These are phyloP conservation scores for Apiospora hydei DNA, from an alignment of 2,329 filamentous ascomycete genomes.

Conservation along the genomic window DNA sequence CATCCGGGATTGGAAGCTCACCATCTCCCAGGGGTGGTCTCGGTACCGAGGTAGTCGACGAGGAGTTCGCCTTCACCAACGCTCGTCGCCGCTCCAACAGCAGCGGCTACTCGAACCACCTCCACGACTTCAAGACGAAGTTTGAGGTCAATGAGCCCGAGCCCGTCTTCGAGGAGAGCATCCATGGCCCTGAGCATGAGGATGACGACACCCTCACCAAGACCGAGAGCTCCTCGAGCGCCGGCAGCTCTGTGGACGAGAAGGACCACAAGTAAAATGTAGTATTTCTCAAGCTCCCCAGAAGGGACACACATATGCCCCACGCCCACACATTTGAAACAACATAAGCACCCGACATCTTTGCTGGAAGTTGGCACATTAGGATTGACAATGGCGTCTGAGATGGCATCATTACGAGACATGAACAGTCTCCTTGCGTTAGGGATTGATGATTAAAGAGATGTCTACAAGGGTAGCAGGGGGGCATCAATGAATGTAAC, in stretches of 20 bases:
- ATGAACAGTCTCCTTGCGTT: slow-evolving; percentile 14
- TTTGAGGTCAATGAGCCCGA: slow-evolving; percentile 91
- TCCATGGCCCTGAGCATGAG: slow-evolving; percentile 72
- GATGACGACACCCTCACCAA: slow-evolving; percentile 65
- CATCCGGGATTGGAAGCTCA: slow-evolving; percentile 31
- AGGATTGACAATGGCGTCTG: slow-evolving; percentile 18
- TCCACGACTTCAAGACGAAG: slow-evolving; percentile 91
- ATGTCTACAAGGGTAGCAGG: slow-evolving; percentile 15
- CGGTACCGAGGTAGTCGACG: slow-evolving; percentile 85
- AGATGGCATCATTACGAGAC: slow-evolving; percentile 15
- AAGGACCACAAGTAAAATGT: slow-evolving; percentile 37
- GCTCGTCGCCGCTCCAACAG: slow-evolving; percentile 92
- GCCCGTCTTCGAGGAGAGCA: slow-evolving; percentile 87
- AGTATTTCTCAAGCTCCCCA: slow-evolving; percentile 22
- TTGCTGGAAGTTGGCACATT: slow-evolving; percentile 12
- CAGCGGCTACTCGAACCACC: slow-evolving; percentile 73
- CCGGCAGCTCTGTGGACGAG: slow-evolving; percentile 65
- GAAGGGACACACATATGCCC: slow-evolving; percentile 17
- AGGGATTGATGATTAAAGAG: neutral
- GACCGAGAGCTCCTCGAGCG: slow-evolving; percentile 66
- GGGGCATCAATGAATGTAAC: slow-evolving; percentile 27
- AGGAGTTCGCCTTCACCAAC: slow-evolving; percentile 83
- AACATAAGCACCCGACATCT: slow-evolving; percentile 18
- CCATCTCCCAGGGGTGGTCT: slow-evolving; percentile 73
- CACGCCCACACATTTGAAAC: slow-evolving; percentile 13